Evolutionary conservation across 805 yeast genomes (phyloP).

Genomic region (Kazachstania psychrophila): DNA sequence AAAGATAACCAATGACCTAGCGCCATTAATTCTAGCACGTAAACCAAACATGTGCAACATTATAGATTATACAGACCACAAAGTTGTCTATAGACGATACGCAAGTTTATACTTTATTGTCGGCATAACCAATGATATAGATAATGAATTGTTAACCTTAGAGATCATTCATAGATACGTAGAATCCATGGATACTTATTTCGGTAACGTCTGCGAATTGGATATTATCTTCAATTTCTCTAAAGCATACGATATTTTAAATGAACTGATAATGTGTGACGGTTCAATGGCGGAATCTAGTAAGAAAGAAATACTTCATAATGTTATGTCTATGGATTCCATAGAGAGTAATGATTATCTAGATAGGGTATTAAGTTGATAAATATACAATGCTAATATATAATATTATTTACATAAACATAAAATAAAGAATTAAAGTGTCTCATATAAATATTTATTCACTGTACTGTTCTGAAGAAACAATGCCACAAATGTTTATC

Average conservation of each 20-base stretch:
- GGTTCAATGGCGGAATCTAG: slow-evolving; percentile 83
- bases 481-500: slow-evolving; percentile 27
- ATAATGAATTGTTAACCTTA: slow-evolving; percentile 76
- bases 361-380: slow-evolving; percentile 33
- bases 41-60: slow-evolving; percentile 94
- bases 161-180: slow-evolving; percentile 89
- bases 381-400: slow-evolving; percentile 3
- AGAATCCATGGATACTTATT: slow-evolving; percentile 91
- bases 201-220: slow-evolving; percentile 92
- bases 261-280: slow-evolving; percentile 73
- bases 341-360: slow-evolving; percentile 68
- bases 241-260: slow-evolving; percentile 84
- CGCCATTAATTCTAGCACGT: slow-evolving; percentile 75
- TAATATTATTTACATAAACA: neutral
- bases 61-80: slow-evolving; percentile 64
- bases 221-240: slow-evolving; percentile 95
- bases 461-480: slow-evolving; percentile 12
- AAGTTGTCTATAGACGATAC: slow-evolving; percentile 83
- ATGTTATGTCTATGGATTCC: slow-evolving; percentile 79
- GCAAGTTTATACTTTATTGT: slow-evolving; percentile 88
- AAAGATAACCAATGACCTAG: slow-evolving; percentile 73
- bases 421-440: neutral
- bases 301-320: slow-evolving; percentile 63
- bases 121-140: slow-evolving; percentile 46
- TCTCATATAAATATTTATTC: neutral